phyloP scores from a whole-genome alignment of 164 flowering plant species.

The Vitis rotundifolia region DNA sequence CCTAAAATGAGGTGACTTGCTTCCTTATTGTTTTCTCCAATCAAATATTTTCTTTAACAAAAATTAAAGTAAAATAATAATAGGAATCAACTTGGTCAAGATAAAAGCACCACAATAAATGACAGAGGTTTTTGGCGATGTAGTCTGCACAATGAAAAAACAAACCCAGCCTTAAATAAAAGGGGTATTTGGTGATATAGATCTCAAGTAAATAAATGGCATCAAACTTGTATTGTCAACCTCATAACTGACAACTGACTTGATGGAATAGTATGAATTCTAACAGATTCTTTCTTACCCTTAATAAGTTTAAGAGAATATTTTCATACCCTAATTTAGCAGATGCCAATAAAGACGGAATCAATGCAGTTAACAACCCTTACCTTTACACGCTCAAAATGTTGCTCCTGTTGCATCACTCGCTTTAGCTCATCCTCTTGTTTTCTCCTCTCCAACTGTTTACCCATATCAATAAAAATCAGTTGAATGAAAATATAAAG shows the following conservation, averaged over 20 bases:
- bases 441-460: constrained; percentile 86
- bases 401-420: constrained; percentile 80
- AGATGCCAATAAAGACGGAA: background rate
- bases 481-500: background rate
- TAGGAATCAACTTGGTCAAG: too few relatives aligned
- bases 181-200: too few relatives aligned
- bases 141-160: too few relatives aligned
- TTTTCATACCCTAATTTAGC: background rate
- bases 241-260: too few relatives aligned
- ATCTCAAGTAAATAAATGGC: background rate
- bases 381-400: constrained; percentile 84
- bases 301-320: background rate
- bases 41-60: too few relatives aligned
- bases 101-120: too few relatives aligned
- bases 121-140: too few relatives aligned
- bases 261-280: background rate
- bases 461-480: constrained; percentile 1
- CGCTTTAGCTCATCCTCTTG: constrained; percentile 89
- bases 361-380: background rate
- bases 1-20: too few relatives aligned
- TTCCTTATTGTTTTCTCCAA: too few relatives aligned
- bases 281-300: background rate
- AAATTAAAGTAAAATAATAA: too few relatives aligned
- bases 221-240: too few relatives aligned
- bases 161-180: too few relatives aligned